Base-by-base conservation (phyloP, 139 green algal species). In the Desmodesmus armatus region DNA sequence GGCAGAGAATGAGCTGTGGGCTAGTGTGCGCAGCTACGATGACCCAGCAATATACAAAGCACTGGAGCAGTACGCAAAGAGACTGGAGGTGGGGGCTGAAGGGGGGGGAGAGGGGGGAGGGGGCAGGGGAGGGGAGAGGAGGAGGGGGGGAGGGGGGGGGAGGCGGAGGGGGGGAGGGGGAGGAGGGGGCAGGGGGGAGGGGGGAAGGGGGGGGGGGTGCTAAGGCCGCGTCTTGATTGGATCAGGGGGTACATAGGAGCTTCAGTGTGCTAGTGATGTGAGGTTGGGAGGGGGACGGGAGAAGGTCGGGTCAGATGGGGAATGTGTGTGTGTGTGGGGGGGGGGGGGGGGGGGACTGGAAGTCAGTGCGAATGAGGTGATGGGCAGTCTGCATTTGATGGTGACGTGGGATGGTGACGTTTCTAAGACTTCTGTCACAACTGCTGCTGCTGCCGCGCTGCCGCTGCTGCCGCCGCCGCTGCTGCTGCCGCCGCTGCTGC, bases 51-150 rank as follows among this genome's bases (percentile, higher is more conserved):
- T n/a, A 25, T 43, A 25, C 5, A 25, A 35, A 5, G 53, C 76
- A 19, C 37, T 82, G 76, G 55, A 55, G 60, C 53, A 43, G 21
- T 82, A 82, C 7, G 76, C 76, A 60, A 55, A 72, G 17, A 55
- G 53, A 3, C 33, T 82, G 25, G 76, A 82, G 76, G 76, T 82
- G 35, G 3, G 55, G 13, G 33, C 13, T 23, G 17, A 21, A 5
- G 35, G 69, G 5, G 6, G 0, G 37, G 29, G 7, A 39, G 40
- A 39, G 69, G 5, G 21, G 25, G 69, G 23, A 0, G 0, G 58
- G 23, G 6, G 23, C 7, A 0, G 13, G n/a, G 0, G 13, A 23
- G 1, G 58, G 13, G 13, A n/a, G 13, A 53, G 33, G 23, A 33
- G 37, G 3, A 39, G 69, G 5, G 6, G 0, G 37, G 29, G 7